Base-by-base conservation (phyloP, 2,329 filamentous ascomycete genomes). In the Talaromyces atroroseus region DNA sequence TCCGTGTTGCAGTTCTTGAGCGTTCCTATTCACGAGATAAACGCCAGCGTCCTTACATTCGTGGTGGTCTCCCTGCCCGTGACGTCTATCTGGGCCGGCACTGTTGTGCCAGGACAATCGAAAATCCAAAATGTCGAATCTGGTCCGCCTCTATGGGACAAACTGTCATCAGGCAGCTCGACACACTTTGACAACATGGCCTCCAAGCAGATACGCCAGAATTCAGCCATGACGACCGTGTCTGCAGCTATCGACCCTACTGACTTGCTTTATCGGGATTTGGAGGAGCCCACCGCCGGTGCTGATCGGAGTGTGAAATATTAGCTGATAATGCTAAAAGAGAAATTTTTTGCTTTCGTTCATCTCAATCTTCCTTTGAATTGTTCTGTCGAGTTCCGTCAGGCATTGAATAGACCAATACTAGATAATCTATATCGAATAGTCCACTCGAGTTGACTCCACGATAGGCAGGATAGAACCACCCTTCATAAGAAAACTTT, bases 61-160 rank as follows among this genome's bases (percentile, higher is more conserved):
- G 80, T 85, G 36, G 80, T 80, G 57, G 77, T 87, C 58, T 83
- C 83, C 60, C 78, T 88, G 16, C 86, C 86, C 1, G 75, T 88
- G 11, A 86, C 84, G 14, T 81, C 83, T 18, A 78, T 88, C 61
- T 88, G 86, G 86, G 85, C 85, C 14, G 70, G 75, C 5, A 69
- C 73, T 20, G 68, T 68, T 18, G 64, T 73, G 21, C 66, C 68
- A 14, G 58, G 64, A 29, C 58, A 56, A 14, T 47, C 56, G 23
- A 46, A 44, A 5, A 21, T 40, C 1, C 47, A 45, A 14, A 34
- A 58, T 23, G 44, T 16, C 18, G 57, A 58, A 21, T 56, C 52
- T 5, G 57, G 56, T 21, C 14, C 42, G 11, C 53, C 52, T 23
- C 49, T 58, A 8, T 57, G 46, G 55, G 40, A 58, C 32, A 47